These are phyloP conservation scores for Dacryopinax spathularia DNA, from an alignment of 768 basidiomycete species.

Conservation along the genomic window DNA sequence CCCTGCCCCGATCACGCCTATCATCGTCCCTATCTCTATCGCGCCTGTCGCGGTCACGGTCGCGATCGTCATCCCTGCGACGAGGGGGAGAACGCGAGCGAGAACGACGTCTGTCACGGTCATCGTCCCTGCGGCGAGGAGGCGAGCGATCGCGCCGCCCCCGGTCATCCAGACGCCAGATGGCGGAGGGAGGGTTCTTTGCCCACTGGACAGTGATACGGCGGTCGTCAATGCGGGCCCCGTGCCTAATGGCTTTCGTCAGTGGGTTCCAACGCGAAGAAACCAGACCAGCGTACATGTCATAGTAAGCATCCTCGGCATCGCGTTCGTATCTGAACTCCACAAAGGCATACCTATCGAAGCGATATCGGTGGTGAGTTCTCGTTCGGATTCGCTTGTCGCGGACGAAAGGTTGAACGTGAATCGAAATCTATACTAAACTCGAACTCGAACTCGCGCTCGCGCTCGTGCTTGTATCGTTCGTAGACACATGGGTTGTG, in stretches of 20 bases:
- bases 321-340: constrained; percentile 67
- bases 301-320: constrained; percentile 71
- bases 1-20: constrained; percentile 14
- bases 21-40: not conserved
- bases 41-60: constrained; percentile 24
- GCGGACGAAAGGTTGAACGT: not conserved
- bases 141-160: constrained; percentile 33
- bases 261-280: not conserved
- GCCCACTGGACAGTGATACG: constrained; percentile 74
- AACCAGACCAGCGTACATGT: constrained; percentile 42
- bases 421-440: not conserved
- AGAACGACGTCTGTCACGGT: constrained; percentile 30
- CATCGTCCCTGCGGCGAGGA: constrained; percentile 18
- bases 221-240: constrained; percentile 56
- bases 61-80: constrained; percentile 25
- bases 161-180: constrained; percentile 51
- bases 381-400: not conserved
- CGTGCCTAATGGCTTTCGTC: constrained; percentile 40
- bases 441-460: constrained; percentile 1
- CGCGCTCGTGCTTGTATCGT: not conserved
- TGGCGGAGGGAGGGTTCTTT: constrained; percentile 68
- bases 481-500: not conserved
- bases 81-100: constrained; percentile 45
- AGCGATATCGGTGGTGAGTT: constrained; percentile 11
- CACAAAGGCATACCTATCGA: constrained; percentile 65